These are phyloP conservation scores for Cinchona pubescens DNA, from an alignment of 257 asterid species.

Conservation along the genomic window DNA sequence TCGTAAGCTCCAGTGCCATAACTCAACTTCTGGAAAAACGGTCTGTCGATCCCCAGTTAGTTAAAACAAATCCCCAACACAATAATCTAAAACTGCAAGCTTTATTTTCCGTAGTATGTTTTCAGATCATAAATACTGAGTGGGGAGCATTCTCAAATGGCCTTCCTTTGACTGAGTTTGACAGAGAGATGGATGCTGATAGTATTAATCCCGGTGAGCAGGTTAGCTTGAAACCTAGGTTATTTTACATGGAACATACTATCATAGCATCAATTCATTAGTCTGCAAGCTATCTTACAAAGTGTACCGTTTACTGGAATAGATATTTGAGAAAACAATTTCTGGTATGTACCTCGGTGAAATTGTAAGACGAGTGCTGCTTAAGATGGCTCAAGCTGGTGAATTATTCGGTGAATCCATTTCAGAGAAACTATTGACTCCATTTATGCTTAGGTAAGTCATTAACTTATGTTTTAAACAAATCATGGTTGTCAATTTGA, in stretches of 20 bases:
- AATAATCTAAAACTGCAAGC: not conserved
- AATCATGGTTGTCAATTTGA: not conserved
- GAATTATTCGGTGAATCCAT: conserved; percentile 50
- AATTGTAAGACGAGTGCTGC: conserved; percentile 64
- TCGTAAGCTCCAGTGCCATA: conserved; percentile 43
- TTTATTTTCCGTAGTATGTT: not conserved
- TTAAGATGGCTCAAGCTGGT: conserved; percentile 55
- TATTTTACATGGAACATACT: not conserved
- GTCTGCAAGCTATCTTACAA: not conserved
- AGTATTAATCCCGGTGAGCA: conserved; percentile 82
- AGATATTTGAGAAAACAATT: conserved; percentile 78
- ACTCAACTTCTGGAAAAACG: conserved; percentile 43
- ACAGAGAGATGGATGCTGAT: conserved; percentile 68
- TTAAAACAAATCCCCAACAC: not conserved
- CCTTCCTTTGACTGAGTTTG: conserved; percentile 69
- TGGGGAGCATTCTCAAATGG: conserved; percentile 81
- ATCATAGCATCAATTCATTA: not conserved
- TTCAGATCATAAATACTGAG: conserved; percentile 69
- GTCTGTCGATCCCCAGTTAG: conserved; percentile 26
- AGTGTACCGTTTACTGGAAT: conserved; percentile 18
- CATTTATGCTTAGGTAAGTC: conserved; percentile 53
- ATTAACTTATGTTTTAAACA: not conserved
- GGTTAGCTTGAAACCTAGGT: conserved; percentile 31
- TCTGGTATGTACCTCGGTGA: conserved; percentile 92
- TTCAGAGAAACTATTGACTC: conserved; percentile 50